Conservation (phyloP, 768 basidiomycete genomes). For the Sutorius australiensis region DNA sequence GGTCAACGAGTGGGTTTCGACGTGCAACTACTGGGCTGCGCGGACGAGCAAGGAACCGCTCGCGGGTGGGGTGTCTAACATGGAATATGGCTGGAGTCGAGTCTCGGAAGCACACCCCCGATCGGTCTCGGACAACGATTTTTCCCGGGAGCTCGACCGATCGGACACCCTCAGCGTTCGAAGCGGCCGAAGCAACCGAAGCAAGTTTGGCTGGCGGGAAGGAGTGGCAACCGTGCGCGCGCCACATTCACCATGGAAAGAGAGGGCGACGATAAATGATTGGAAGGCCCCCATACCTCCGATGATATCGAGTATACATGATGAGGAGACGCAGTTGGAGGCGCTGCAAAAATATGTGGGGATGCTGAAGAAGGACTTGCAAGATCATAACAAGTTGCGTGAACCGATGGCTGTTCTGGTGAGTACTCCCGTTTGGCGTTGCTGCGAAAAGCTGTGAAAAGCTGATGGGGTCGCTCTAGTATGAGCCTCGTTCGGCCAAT, state of each 20-base stretch:
- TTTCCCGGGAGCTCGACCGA: conserved; percentile 44
- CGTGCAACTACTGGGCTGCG: conserved; percentile 99
- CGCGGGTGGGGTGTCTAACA: conserved; percentile 94
- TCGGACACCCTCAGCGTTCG: conserved; percentile 69
- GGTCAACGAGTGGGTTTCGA: conserved; percentile 98
- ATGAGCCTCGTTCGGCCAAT: conserved; percentile 71
- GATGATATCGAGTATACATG: conserved; percentile 75
- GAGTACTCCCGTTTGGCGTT: not conserved
- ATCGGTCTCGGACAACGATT: conserved; percentile 57
- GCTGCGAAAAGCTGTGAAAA: too few species aligned
- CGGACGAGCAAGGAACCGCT: conserved; percentile 93
- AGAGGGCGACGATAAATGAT: conserved; percentile 79
- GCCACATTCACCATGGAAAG: conserved; percentile 68
- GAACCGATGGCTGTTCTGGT: conserved; percentile 82
- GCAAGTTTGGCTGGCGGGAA: conserved; percentile 71
- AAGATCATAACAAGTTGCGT: conserved; percentile 78
- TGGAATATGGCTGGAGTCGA: conserved; percentile 98
- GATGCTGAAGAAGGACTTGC: conserved; percentile 72
- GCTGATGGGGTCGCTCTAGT: conserved; percentile 36
- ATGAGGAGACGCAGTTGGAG: conserved; percentile 92
- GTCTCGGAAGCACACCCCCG: conserved; percentile 55
- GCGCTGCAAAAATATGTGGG: conserved; percentile 79
- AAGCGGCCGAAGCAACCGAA: conserved; percentile 70
- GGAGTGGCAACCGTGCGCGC: conserved; percentile 61
- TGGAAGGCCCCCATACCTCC: conserved; percentile 93